Conservation (phyloP, 192 early-diverging fungal species). For the Tieghemiomyces parasiticus region DNA sequence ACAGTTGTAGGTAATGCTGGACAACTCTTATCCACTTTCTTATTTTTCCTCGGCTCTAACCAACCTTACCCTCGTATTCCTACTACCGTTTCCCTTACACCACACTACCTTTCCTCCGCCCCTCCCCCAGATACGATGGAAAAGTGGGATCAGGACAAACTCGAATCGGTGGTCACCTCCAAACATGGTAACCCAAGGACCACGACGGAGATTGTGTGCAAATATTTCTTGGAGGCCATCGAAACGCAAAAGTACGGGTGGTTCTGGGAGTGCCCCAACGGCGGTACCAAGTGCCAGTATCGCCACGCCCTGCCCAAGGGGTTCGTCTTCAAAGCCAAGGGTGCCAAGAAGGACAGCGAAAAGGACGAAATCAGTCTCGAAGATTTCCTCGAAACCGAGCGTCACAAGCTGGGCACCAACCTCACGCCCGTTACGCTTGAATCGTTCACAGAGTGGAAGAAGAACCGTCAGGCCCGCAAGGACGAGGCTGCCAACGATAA, state of each 20-base stretch:
- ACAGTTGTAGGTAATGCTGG: no score
- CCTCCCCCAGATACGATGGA: conserved; percentile 93
- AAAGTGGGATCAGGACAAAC: conserved; percentile 81
- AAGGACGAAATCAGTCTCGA: conserved; percentile 83
- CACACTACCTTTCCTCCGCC: no score
- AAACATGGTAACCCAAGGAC: no score
- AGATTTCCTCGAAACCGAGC: conserved; percentile 95
- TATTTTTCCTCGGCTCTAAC: no score
- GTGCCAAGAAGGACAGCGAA: conserved; percentile 62
- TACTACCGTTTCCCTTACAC: no score
- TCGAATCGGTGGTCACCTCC: conserved; percentile 74
- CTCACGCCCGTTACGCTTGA: conserved; percentile 91
- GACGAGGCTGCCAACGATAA: conserved; percentile 47
- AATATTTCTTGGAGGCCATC: conserved; percentile 94
- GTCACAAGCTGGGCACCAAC: conserved; percentile 85
- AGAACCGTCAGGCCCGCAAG: conserved; percentile 53
- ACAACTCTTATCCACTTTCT: no score
- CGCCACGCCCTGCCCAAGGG: conserved; percentile 92
- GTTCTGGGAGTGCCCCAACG: conserved; percentile 99
- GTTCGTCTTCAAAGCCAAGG: conserved; percentile 87
- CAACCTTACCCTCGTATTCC: no score
- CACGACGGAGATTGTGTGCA: conserved; percentile 97
- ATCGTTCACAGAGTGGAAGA: conserved; percentile 88
- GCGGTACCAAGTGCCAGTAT: conserved; percentile 88
- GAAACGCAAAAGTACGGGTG: conserved; percentile 92